A percentile compares a stretch with the other conserved stretches of the same genome.
Conservation (phyloP, 192 early-diverging fungal genomes). For the Glomus cerebriforme region DNA sequence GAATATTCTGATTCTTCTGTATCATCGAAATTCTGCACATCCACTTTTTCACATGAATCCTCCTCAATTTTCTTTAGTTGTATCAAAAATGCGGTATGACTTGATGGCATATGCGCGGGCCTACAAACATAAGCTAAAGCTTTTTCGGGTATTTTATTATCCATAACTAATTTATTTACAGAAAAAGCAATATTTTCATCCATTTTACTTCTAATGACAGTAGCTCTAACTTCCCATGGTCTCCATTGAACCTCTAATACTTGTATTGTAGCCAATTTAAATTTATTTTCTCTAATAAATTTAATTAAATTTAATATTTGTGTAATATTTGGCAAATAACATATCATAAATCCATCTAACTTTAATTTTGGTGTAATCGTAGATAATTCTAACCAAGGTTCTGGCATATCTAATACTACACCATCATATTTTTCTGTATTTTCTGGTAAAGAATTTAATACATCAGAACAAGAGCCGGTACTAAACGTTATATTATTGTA, state of each 20-base stretch:
- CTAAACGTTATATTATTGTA: slow-evolving; percentile 3
- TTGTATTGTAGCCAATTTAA: slow-evolving; percentile 38
- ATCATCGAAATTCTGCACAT: too few relatives aligned
- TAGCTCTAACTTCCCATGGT: slow-evolving; percentile 47
- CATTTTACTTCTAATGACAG: slow-evolving; percentile 41
- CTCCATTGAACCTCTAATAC: slow-evolving; percentile 45
- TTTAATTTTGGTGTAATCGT: slow-evolving; percentile 34
- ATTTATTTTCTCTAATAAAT: slow-evolving; percentile 16
- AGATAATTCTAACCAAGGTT: slow-evolving; percentile 36
- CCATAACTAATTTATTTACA: neutral
- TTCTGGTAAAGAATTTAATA: slow-evolving; percentile 13
- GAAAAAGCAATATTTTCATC: neutral
- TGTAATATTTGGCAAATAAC: slow-evolving; percentile 56
- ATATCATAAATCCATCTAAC: slow-evolving; percentile 48
- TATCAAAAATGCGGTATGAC: slow-evolving; percentile 50
- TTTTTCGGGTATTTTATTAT: neutral
- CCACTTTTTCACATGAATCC: neutral
- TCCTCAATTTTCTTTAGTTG: slow-evolving; percentile 41
- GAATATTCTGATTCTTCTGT: too few relatives aligned
- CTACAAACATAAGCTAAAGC: slow-evolving; percentile 47
- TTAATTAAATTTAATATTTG: slow-evolving; percentile 44
- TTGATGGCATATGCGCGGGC: slow-evolving; percentile 39
- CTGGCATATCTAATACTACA: slow-evolving; percentile 49
- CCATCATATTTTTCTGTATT: slow-evolving; percentile 42
- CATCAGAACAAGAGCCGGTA: slow-evolving; percentile 5